Conservation (phyloP, 441 rosid species). For the Aquilaria agallochum region DNA sequence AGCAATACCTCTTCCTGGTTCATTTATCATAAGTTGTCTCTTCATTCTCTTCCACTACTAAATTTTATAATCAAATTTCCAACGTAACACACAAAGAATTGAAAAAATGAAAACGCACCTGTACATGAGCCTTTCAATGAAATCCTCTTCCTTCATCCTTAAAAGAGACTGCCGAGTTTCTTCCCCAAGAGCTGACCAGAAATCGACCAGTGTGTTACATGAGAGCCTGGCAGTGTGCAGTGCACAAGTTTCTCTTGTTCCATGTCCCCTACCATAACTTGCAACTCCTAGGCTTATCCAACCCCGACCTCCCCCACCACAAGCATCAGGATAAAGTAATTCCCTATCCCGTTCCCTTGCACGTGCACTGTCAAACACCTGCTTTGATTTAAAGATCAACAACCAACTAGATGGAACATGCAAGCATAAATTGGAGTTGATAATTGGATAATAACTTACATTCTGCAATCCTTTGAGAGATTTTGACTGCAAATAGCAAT, state of each 20-base stretch:
- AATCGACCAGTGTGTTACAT: slow-evolving; percentile 90
- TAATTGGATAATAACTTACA: slow-evolving; percentile 42
- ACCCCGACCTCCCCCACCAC: slow-evolving; percentile 97
- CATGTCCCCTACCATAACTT: slow-evolving; percentile 86
- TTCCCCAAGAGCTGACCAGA: slow-evolving; percentile 92
- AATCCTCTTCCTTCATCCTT: slow-evolving; percentile 99
- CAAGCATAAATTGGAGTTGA: slow-evolving; percentile 4
- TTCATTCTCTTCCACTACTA: slow-evolving; percentile 11
- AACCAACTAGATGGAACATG: slow-evolving; percentile 15
- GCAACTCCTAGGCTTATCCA: slow-evolving; percentile 94
- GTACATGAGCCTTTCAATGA: slow-evolving; percentile 91
- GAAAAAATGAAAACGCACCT: slow-evolving; percentile 50
- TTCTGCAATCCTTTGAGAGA: slow-evolving; percentile 70
- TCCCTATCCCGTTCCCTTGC: slow-evolving; percentile 89
- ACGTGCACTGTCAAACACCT: slow-evolving; percentile 95
- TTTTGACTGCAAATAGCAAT: slow-evolving; percentile 68
- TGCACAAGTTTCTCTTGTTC: slow-evolving; percentile 92
- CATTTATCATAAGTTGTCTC: slow-evolving; percentile 8
- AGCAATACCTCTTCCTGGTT: slow-evolving; percentile 9
- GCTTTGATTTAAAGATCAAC: slow-evolving; percentile 32
- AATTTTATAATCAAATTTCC: slow-evolving; percentile 17
- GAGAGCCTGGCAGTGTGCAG: slow-evolving; percentile 94
- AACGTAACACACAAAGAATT: slow-evolving; percentile 17
- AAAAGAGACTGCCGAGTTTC: slow-evolving; percentile 82
- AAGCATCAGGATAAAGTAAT: slow-evolving; percentile 93